Conservation (phyloP, 306 rosid genomes). For the Erythrophleum fordii region DNA sequence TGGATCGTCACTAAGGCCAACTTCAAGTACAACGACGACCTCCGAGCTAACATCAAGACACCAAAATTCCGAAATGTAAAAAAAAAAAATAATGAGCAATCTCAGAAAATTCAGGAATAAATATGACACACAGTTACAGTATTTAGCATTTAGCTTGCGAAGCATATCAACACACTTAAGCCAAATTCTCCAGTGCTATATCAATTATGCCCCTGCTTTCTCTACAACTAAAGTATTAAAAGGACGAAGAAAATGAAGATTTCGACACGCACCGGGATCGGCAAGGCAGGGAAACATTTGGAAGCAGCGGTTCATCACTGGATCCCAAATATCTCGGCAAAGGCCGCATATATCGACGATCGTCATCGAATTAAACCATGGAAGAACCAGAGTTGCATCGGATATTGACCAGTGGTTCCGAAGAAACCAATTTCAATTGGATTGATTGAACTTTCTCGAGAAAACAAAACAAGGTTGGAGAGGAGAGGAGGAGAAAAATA, state of each 20-base stretch:
- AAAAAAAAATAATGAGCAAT: not conserved
- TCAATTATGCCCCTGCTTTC: conserved; percentile 20
- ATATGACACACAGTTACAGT: not conserved
- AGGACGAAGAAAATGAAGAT: not conserved
- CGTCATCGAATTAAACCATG: conserved; percentile 47
- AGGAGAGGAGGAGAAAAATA: not conserved
- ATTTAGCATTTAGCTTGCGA: conserved; percentile 13
- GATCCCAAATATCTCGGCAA: conserved; percentile 44
- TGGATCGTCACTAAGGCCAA: conserved; percentile 73
- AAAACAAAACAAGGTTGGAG: not conserved
- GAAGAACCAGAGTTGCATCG: conserved; percentile 31
- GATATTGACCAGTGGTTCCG: conserved; percentile 32
- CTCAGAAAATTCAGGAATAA: not conserved
- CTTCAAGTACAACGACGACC: conserved; percentile 81
- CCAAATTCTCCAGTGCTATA: not conserved
- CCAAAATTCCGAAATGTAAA: not conserved
- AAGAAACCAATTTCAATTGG: conserved; percentile 15
- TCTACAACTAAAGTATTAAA: conserved; percentile 7
- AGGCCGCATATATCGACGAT: conserved; percentile 52
- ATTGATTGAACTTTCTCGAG: conserved; percentile 9
- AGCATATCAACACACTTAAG: conserved; percentile 2
- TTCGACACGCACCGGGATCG: conserved; percentile 70
- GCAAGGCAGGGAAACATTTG: conserved; percentile 66
- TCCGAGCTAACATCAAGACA: conserved; percentile 65
- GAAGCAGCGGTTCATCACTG: conserved; percentile 61